Conservation (phyloP, 305 asterid species). For the Fraxinus albicans region DNA sequence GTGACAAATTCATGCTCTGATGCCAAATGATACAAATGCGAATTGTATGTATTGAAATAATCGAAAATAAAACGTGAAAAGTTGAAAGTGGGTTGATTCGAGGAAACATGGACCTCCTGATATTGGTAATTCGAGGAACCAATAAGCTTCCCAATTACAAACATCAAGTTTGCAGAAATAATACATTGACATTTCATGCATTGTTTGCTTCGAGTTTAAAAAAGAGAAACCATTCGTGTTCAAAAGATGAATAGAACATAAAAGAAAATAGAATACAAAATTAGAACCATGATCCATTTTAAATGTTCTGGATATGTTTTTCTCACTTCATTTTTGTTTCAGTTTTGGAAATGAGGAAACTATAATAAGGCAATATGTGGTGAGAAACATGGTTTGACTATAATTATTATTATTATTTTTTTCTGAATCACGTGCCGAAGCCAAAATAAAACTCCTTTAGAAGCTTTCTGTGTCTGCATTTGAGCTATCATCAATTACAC, state of each 20-base stretch:
- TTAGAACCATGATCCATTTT: background rate
- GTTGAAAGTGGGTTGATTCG: background rate
- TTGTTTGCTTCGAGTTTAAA: background rate
- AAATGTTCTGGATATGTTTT: background rate
- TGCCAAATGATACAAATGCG: background rate
- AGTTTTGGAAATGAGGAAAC: background rate
- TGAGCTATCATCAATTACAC: background rate
- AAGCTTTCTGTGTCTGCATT: background rate
- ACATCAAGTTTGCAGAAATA: background rate
- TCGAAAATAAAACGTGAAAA: background rate
- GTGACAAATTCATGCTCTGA: background rate
- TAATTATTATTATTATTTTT: too few species aligned
- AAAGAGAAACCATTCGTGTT: background rate
- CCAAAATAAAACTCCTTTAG: background rate
- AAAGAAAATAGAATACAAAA: background rate
- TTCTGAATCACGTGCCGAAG: background rate
- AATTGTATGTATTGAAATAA: background rate
- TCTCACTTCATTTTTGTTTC: background rate
- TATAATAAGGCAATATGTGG: background rate
- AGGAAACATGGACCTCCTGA: background rate
- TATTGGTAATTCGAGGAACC: background rate
- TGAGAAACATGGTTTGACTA: background rate
- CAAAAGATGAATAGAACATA: background rate
- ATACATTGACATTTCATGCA: background rate
- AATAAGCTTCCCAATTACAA: too few species aligned